Base-by-base conservation (phyloP, 176 grass and related monocot species). In the barley (Hordeum vulgare) region DNA sequence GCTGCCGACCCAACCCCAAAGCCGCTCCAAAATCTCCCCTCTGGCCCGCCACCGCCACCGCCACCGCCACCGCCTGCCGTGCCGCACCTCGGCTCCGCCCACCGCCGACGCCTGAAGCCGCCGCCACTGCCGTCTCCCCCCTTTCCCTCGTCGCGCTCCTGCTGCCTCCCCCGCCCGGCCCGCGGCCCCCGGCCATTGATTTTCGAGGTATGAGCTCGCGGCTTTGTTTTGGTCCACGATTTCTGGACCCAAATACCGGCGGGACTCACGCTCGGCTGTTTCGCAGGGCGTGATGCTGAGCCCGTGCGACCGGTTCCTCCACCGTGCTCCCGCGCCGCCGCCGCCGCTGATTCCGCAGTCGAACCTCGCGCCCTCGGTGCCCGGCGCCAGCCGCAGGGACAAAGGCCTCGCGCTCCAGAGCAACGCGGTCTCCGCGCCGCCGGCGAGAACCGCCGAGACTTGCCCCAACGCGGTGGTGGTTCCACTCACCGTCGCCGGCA, bases 261-360 rank as follows among this genome's bases (percentile, higher is more conserved):
- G 13, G n/a, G 9, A 1, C 27, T 81, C 0, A 66, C 59, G 1
- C 6, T 11, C 4, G 5, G 11, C 34, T 44, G 7, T 9, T 13
- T 62, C 6, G 13, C 33, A 72, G 21, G 36, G 27, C 23, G 8
- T 11, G 53, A 97, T 97, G 94, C 78, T 86, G 80, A 71, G 63
- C 44, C 84, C 85, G 9, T 88, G 80, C 37, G 80, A 90, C 67
- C 76, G 85, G 80, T 80, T 89, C 75, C 76, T 73, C 26, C 83
- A 85, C n/a, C 83, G 51, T 63, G 63, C 58, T 4, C 42, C 62
- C 1, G 18, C 62, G 7, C 28, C 9, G 6, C 39, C 71, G 18
- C 31, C 9, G 5, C 28, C 40, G 17, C 72, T 4, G 36, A 75
- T 67, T 11, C 71, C 41, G 13, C 14, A 79, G 0, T 58, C 37